A percentile compares a stretch with the other conserved stretches of the same genome.
Evolutionary conservation across 2,329 filamentous ascomycete species (phyloP).

Genomic region (Alternaria gansuensis): DNA sequence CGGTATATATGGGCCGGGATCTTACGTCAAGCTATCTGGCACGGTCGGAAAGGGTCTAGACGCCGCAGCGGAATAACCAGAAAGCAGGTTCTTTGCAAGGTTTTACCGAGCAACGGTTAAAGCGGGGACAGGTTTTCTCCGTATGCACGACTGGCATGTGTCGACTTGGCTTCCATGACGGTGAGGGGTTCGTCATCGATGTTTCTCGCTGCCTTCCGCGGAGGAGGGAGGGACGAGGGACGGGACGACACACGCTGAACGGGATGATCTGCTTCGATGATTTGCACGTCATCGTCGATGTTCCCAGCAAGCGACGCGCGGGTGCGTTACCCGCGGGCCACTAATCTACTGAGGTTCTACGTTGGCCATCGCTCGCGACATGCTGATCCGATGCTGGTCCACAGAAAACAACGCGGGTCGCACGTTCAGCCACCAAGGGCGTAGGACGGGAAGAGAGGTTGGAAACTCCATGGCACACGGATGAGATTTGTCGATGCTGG

Average conservation of each 20-base stretch:
- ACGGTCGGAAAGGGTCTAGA: background rate
- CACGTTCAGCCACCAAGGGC: background rate
- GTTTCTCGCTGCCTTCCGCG: background rate
- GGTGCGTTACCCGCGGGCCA: background rate
- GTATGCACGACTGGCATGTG: background rate
- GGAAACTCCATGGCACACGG: constrained; percentile 8
- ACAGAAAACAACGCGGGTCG: constrained; percentile 1
- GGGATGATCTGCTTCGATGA: background rate
- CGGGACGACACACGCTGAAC: background rate
- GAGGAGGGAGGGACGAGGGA: background rate
- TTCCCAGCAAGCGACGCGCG: background rate
- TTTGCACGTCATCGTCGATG: constrained; percentile 6
- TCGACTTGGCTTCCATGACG: background rate
- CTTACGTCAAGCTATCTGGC: background rate
- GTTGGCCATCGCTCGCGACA: constrained; percentile 4
- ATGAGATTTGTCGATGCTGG: constrained; percentile 22
- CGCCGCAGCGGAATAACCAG: background rate
- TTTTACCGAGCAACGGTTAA: constrained; percentile 4
- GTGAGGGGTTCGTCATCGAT: background rate
- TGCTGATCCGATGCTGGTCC: constrained; percentile 6
- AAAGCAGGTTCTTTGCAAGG: constrained; percentile 6
- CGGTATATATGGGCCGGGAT: background rate
- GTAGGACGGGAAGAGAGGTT: background rate
- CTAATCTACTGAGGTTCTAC: background rate
- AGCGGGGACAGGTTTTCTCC: background rate